These are phyloP conservation scores for Middelhovenomyces tepae DNA, from an alignment of 805 yeast genomes.

Conservation along the genomic window DNA sequence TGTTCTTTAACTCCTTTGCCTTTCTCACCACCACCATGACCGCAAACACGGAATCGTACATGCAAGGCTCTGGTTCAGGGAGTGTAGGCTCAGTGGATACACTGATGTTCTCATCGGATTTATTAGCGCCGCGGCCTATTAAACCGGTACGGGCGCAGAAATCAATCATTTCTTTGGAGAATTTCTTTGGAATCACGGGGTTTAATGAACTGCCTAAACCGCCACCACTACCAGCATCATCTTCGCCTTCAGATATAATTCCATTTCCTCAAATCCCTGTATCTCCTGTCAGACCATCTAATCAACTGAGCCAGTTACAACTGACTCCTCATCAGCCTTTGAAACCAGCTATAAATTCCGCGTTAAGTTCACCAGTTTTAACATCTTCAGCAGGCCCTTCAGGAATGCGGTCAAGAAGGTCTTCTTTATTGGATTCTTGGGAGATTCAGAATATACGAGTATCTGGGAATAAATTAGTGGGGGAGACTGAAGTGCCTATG, in stretches of 20 bases:
- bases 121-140: constrained; percentile 20
- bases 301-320: neutral
- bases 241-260: neutral
- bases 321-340: neutral
- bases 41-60: neutral
- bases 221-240: neutral
- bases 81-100: too few relatives aligned
- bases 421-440: constrained; percentile 5
- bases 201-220: too few relatives aligned
- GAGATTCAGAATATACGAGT: constrained; percentile 6
- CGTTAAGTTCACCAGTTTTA: neutral
- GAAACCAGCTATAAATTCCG: neutral
- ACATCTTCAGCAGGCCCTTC: neutral
- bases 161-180: constrained; percentile 12
- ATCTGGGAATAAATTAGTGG: constrained; percentile 4
- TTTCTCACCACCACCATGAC: neutral
- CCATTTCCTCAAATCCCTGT: neutral
- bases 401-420: constrained; percentile 1
- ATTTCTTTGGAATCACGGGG: too few relatives aligned
- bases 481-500: constrained; percentile 5
- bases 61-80: neutral
- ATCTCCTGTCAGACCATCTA: neutral
- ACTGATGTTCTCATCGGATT: constrained; percentile 2
- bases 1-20: neutral
- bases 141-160: constrained; percentile 14